Conservation (phyloP, 176 grass and related monocot species). For the Oropetium thomaeum region DNA sequence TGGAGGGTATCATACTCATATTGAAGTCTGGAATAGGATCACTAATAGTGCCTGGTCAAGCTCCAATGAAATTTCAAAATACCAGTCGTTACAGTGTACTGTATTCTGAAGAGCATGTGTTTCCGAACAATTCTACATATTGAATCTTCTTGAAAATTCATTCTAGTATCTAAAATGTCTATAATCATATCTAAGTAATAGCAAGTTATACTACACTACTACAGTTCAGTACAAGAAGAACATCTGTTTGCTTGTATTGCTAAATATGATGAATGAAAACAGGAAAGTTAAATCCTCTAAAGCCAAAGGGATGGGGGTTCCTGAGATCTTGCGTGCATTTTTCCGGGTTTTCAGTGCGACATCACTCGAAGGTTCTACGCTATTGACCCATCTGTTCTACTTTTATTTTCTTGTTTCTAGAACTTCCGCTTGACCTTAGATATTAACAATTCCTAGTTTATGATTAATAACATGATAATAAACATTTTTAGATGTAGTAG, state of each 20-base stretch:
- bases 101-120: not conserved
- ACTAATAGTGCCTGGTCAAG: not conserved
- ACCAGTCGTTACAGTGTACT: not conserved
- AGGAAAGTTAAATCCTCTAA: constrained; percentile 56
- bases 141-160: not conserved
- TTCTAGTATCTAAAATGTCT: constrained; percentile 1
- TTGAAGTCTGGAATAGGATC: not conserved
- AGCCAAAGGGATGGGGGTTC: constrained; percentile 53
- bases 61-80: constrained; percentile 10
- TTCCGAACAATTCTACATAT: not conserved
- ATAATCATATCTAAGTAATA: not conserved
- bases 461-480: constrained; percentile 15
- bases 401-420: constrained; percentile 15
- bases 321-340: constrained; percentile 72
- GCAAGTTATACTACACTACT: not conserved
- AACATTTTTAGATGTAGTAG: constrained; percentile 51
- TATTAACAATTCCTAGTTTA: constrained; percentile 9
- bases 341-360: constrained; percentile 54
- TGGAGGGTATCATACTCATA: not conserved
- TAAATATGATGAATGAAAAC: constrained; percentile 27
- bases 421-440: not conserved
- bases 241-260: constrained; percentile 1
- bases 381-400: not conserved
- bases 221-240: constrained; percentile 2
- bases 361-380: constrained; percentile 58